Base-by-base conservation (phyloP, 768 basidiomycete species). In the Mycena epipterygia region DNA sequence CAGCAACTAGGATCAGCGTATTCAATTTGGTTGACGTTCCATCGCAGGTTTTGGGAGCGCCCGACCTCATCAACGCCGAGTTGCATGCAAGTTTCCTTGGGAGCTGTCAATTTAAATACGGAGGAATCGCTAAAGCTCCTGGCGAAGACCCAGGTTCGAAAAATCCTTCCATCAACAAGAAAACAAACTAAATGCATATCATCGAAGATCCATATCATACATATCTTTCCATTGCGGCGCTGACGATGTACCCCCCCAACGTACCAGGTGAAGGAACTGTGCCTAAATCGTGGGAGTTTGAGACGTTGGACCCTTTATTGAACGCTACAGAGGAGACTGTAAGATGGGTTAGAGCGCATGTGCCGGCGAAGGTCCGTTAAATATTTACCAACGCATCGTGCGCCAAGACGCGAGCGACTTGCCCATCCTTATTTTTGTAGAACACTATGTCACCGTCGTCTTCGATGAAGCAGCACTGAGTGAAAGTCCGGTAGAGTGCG, bases 201-300 rank as follows among this genome's bases (percentile, higher is more conserved):
- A 32, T 48, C 35, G 27, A 76, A 93, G 97, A 99, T 83, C 96
- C 97, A 0, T 97, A 95, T 76, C 97, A 99, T 75, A 98, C 97
- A 0, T 99, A 98, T 79, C 84, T 98, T 33, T 90, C 95, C 2
- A 82, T 98, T 39, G 96, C 97, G 0, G 92, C 94, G 0, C 75
- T 97, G 23, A 85, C 95, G 2, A 86, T 97, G 76, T 89, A 88
- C 79, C 83, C 89, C 35, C 87, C 88, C n/a, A 76, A 76, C 5
- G 59, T 75, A 33, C 79, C 80, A 14, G 80, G 76, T 14, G 80
- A 77, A 42, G 79, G 76, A 35, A 44, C 73, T 6, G 73, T 80
- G 17, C 55, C 78, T 19, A 73, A 72, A 52, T 82, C 88, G 29
- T 93, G 93, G 91, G 81, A 77, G 33, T 84, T 97, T 14, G 83